phyloP scores from a whole-genome alignment of 495 filamentous ascomycete genomes.

The Parathielavia appendiculata region DNA sequence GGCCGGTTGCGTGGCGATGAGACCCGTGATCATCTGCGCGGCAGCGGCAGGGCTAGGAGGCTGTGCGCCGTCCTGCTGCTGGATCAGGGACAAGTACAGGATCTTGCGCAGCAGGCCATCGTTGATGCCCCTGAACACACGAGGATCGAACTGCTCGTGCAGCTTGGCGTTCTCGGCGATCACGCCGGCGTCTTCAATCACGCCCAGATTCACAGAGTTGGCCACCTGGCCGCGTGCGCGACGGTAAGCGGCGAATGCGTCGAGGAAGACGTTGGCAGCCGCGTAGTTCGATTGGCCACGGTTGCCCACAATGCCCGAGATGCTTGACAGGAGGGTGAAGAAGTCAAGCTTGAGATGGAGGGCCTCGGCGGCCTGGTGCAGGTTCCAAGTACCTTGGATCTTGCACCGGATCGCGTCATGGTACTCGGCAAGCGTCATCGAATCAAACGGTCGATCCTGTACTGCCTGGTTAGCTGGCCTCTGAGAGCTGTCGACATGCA shows the following conservation, averaged over 20 bases:
- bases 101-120: constrained; percentile 26
- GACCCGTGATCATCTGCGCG: constrained; percentile 28
- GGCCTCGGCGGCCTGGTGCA: constrained; percentile 30
- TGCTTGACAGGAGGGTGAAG: constrained; percentile 46
- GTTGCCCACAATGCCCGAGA: constrained; percentile 47
- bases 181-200: constrained; percentile 26
- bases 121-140: neutral
- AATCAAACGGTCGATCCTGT: constrained; percentile 32
- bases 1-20: constrained; percentile 16
- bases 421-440: constrained; percentile 32
- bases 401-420: constrained; percentile 40
- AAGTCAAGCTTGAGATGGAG: constrained; percentile 51
- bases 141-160: too few relatives aligned
- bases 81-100: constrained; percentile 27
- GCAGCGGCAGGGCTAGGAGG: neutral
- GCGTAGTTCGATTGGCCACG: constrained; percentile 54
- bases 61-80: constrained; percentile 24
- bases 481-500: too few relatives aligned
- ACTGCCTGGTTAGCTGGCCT: too few relatives aligned
- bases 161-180: constrained; percentile 15
- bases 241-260: constrained; percentile 36
- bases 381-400: constrained; percentile 35
- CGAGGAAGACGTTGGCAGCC: constrained; percentile 53
- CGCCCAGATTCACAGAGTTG: constrained; percentile 25
- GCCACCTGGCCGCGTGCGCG: neutral